Conservation (phyloP, 2,329 filamentous ascomycete species). For the Stagonosporopsis rhizophila region DNA sequence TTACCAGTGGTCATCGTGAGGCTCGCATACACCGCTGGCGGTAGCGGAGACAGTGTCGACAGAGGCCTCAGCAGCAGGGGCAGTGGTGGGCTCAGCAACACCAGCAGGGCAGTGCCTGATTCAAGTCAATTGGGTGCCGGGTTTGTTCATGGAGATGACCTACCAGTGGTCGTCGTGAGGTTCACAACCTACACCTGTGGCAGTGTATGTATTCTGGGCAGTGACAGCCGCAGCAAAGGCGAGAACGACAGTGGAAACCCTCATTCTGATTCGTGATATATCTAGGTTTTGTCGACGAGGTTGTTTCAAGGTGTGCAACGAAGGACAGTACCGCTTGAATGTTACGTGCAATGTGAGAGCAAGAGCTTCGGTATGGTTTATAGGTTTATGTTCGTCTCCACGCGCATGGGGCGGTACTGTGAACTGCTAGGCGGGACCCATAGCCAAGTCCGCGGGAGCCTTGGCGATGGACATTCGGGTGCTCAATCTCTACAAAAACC, state of each 20-base stretch:
- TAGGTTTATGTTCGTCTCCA: conserved; percentile 22
- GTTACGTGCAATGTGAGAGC: conserved; percentile 10
- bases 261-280: conserved; percentile 23
- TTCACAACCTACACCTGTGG: conserved; percentile 19
- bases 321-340: conserved; percentile 1
- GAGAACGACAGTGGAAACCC: conserved; percentile 25
- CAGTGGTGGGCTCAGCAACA: conserved; percentile 22
- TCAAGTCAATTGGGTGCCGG: not conserved
- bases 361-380: conserved; percentile 5
- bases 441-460: conserved; percentile 34
- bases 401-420: not conserved
- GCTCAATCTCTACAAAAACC: conserved; percentile 27
- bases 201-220: conserved; percentile 28
- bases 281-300: not conserved
- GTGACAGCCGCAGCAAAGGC: conserved; percentile 22
- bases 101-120: conserved; percentile 24
- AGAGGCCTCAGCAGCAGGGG: conserved; percentile 16
- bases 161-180: conserved; percentile 25
- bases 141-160: not conserved
- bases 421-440: conserved; percentile 17
- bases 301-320: not conserved
- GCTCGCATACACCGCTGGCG: conserved; percentile 28
- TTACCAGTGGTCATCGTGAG: conserved; percentile 38
- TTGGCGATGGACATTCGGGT: conserved; percentile 38
- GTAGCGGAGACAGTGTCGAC: conserved; percentile 23